Evolutionary conservation across 2,329 filamentous ascomycete species (phyloP).

Genomic region (Fusarium staphyleae): DNA sequence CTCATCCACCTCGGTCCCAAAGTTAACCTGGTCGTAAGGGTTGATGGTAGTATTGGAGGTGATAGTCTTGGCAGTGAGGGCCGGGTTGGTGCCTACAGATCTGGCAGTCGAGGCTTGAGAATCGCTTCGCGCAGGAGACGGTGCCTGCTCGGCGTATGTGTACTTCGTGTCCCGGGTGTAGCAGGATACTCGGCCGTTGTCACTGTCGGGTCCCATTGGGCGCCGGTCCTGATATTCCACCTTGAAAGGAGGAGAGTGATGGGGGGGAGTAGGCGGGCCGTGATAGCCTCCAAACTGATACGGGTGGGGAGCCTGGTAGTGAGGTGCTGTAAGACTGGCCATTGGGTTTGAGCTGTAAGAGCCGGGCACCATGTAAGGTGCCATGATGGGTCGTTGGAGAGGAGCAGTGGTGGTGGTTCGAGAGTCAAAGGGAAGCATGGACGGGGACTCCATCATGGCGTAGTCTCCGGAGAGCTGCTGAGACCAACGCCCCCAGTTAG

Average conservation of each 20-base stretch:
- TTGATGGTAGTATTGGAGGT: constrained; percentile 56
- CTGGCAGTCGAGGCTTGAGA: constrained; percentile 42
- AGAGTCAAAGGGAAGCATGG: constrained; percentile 59
- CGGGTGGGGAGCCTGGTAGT: constrained; percentile 52
- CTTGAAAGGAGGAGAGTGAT: constrained; percentile 46
- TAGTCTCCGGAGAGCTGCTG: constrained; percentile 58
- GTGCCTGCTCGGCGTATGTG: constrained; percentile 45
- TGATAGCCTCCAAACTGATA: constrained; percentile 56
- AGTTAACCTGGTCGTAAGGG: constrained; percentile 62
- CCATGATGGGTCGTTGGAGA: constrained; percentile 53
- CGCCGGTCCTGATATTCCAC: constrained; percentile 45
- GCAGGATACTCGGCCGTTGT: constrained; percentile 35
- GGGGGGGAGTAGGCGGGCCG: constrained; percentile 46
- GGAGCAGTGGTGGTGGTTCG: constrained; percentile 49
- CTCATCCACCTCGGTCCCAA: constrained; percentile 83
- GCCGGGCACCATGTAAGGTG: constrained; percentile 55
- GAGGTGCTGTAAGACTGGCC: constrained; percentile 50
- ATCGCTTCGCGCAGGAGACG: constrained; percentile 46
- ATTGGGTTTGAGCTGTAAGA: constrained; percentile 55
- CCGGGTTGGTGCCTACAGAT: constrained; percentile 40
- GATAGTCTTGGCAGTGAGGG: constrained; percentile 50
- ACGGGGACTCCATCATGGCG: constrained; percentile 55
- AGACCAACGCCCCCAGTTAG: constrained; percentile 64
- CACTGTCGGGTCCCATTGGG: constrained; percentile 31
- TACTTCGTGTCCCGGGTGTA: constrained; percentile 41